Evolutionary conservation across 345 rosid genomes (phyloP).

Genomic region (Sonneratia caseolaris): DNA sequence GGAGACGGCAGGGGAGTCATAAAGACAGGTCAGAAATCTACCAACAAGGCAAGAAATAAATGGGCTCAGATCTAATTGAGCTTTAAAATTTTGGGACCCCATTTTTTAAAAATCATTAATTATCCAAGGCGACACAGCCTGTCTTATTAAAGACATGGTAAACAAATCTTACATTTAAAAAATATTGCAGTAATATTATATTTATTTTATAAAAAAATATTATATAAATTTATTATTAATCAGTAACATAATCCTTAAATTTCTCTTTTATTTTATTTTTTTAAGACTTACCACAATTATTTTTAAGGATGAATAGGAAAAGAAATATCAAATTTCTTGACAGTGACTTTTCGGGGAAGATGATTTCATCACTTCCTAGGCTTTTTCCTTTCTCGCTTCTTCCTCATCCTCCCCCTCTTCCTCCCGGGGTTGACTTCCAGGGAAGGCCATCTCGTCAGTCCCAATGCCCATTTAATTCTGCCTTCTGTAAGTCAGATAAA

Average conservation of each 20-base stretch:
- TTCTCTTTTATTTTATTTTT: too few relatives aligned
- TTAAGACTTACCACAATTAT: too few relatives aligned
- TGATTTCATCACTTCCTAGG: too few relatives aligned
- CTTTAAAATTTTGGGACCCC: not conserved
- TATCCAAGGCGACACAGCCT: not conserved
- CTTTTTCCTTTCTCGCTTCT: not conserved
- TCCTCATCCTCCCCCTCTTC: not conserved
- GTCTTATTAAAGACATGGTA: not conserved
- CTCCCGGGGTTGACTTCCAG: slow-evolving; percentile 24
- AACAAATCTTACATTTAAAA: too few relatives aligned
- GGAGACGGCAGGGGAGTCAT: not conserved
- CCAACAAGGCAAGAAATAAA: slow-evolving; percentile 4
- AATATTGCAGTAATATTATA: too few relatives aligned
- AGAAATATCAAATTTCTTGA: too few relatives aligned
- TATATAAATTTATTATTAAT: too few relatives aligned
- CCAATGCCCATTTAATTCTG: slow-evolving; percentile 16
- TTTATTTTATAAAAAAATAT: too few relatives aligned
- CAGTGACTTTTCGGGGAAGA: too few relatives aligned
- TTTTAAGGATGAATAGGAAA: too few relatives aligned
- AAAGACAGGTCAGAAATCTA: not conserved
- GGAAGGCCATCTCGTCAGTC: slow-evolving; percentile 10
- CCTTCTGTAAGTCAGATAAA: not conserved
- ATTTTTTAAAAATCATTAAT: too few relatives aligned
- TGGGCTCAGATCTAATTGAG: slow-evolving; percentile 4
- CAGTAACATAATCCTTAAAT: too few relatives aligned